phyloP scores from a whole-genome alignment of 805 yeast species.

The Cyberlindnera galapagoensis region DNA sequence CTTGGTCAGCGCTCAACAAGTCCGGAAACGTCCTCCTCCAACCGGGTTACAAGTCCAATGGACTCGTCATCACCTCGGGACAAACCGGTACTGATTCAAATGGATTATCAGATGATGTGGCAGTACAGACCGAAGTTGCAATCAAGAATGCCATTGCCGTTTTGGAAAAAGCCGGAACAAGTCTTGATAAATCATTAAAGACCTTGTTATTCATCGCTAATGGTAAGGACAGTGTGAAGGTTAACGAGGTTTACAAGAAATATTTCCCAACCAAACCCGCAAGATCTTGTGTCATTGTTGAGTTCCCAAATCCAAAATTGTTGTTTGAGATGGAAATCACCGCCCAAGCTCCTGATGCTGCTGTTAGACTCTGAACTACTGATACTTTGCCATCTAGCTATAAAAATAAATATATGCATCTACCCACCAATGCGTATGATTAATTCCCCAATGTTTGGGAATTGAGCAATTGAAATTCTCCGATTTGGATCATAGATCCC shows the following conservation, averaged over 20 bases:
- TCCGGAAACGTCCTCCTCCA: slow-evolving; percentile 28
- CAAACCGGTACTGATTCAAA: slow-evolving; percentile 36
- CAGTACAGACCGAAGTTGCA: slow-evolving; percentile 39
- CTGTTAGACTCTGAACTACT: slow-evolving; percentile 1
- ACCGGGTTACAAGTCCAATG: slow-evolving; percentile 35
- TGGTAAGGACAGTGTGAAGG: slow-evolving; percentile 33
- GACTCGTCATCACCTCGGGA: slow-evolving; percentile 43
- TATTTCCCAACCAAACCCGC: slow-evolving; percentile 45
- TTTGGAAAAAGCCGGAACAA: slow-evolving; percentile 39
- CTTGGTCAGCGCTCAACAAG: slow-evolving; percentile 31
- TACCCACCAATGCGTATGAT: no score
- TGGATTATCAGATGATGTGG: slow-evolving; percentile 38
- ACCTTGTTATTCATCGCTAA: slow-evolving; percentile 43
- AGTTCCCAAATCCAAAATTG: slow-evolving; percentile 42
- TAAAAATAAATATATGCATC: no score
- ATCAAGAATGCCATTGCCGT: slow-evolving; percentile 36
- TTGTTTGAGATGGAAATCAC: slow-evolving; percentile 48
- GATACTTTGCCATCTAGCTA: no score
- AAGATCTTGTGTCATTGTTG: slow-evolving; percentile 46
- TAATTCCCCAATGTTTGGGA: no score
- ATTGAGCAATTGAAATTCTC: no score
- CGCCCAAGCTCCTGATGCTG: slow-evolving; percentile 23
- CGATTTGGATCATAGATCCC: no score
- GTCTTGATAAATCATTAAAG: slow-evolving; percentile 40
- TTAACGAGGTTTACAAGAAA: slow-evolving; percentile 41